Percentiles rank a stretch among this genome's conserved stretches.
Evolutionary conservation across 257 asterid genomes (phyloP).

Genomic region (Haberlea rhodopensis): DNA sequence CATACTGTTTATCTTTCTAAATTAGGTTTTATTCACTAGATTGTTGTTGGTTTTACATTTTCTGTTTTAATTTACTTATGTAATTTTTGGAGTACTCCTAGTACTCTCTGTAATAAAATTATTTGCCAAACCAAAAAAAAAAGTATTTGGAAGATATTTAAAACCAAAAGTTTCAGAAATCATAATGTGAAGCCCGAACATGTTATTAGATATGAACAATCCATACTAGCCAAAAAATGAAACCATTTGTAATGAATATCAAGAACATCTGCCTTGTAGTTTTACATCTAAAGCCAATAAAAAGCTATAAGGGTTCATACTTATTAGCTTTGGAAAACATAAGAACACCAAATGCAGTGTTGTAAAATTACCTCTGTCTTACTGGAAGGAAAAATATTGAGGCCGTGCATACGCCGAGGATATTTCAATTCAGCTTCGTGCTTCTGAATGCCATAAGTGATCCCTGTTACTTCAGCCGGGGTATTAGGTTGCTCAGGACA

Average conservation of each 20-base stretch:
- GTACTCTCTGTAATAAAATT: no score
- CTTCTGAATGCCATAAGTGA: slow-evolving; percentile 70
- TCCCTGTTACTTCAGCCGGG: slow-evolving; percentile 49
- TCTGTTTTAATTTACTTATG: no score
- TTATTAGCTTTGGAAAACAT: slow-evolving; percentile 18
- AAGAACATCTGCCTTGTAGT: slow-evolving; percentile 12
- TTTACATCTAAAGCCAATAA: slow-evolving; percentile 7
- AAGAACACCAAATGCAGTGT: slow-evolving; percentile 6
- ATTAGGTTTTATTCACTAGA: no score
- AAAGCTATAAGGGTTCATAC: not conserved
- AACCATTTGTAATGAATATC: not conserved
- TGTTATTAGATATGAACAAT: not conserved
- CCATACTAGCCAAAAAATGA: slow-evolving; percentile 4
- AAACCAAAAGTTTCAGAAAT: not conserved
- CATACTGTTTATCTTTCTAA: no score
- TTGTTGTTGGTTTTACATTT: no score
- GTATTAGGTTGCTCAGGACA: slow-evolving; percentile 87
- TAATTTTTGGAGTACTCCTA: no score
- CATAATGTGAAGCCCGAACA: slow-evolving; percentile 1
- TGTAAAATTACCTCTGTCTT: slow-evolving; percentile 72
- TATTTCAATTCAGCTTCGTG: slow-evolving; percentile 89
- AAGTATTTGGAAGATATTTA: not conserved
- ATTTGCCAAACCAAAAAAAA: no score
- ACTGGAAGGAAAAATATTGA: slow-evolving; percentile 85
- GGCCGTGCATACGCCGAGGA: slow-evolving; percentile 87